Conservation (phyloP, 2,329 filamentous ascomycete species). For the Bipolaris oryzae region DNA sequence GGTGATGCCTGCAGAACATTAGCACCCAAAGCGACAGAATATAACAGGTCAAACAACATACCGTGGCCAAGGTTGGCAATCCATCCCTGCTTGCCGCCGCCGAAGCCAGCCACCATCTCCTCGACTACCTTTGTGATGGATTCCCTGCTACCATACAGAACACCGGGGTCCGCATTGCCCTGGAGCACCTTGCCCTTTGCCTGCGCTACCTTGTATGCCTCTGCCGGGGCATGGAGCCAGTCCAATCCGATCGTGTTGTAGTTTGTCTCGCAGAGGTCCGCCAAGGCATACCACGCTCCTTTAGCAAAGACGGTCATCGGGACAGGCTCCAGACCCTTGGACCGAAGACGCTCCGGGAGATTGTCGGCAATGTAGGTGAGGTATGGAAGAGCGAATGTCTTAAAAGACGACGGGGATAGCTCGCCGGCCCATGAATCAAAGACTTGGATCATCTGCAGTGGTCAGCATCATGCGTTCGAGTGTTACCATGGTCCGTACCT, state of each 20-base stretch:
- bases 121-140: constrained; percentile 83
- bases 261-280: constrained; percentile 82
- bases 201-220: constrained; percentile 77
- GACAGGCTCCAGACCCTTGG: constrained; percentile 77
- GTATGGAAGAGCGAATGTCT: constrained; percentile 84
- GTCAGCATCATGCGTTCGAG: constrained; percentile 19
- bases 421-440: constrained; percentile 99
- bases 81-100: constrained; percentile 85
- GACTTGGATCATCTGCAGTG: constrained; percentile 78
- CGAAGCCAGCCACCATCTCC: constrained; percentile 86
- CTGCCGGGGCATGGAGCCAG: constrained; percentile 88
- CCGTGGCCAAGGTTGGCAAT: constrained; percentile 97
- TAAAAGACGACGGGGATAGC: constrained; percentile 82
- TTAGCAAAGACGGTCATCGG: constrained; percentile 99
- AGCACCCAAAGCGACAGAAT: constrained; percentile 10
- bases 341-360: constrained; percentile 74
- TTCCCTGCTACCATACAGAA: constrained; percentile 82
- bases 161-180: constrained; percentile 93
- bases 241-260: constrained; percentile 95
- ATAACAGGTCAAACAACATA: constrained; percentile 52
- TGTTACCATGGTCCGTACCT: constrained; percentile 57
- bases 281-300: constrained; percentile 93
- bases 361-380: constrained; percentile 81
- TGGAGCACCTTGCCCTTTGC: constrained; percentile 79
- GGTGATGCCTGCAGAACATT: constrained; percentile 72